phyloP scores from a whole-genome alignment of 306 rosid genomes.

The Casuarina cunninghamiana region DNA sequence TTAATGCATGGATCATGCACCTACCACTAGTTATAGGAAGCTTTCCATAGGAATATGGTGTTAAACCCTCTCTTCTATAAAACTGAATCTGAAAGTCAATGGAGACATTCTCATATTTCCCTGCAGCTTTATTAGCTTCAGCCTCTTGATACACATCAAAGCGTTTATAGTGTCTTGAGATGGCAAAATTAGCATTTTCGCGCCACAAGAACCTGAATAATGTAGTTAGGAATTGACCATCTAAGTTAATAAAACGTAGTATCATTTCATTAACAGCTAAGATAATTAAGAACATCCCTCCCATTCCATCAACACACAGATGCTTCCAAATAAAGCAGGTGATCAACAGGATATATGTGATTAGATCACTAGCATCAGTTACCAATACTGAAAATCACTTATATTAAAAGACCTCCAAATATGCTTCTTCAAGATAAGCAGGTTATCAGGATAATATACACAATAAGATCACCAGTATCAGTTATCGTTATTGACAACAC shows the following conservation, averaged over 20 bases:
- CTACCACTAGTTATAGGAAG: slow-evolving; percentile 95
- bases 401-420: background rate
- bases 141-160: slow-evolving; percentile 95
- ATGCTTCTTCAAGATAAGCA: too few species aligned
- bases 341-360: background rate
- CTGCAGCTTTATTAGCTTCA: slow-evolving; percentile 92
- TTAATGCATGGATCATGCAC: slow-evolving; percentile 31
- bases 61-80: slow-evolving; percentile 77
- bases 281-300: background rate
- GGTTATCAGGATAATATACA: too few species aligned
- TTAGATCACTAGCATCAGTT: background rate
- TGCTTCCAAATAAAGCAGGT: slow-evolving; percentile 7
- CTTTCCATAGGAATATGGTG: slow-evolving; percentile 72
- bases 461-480: too few species aligned
- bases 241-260: background rate
- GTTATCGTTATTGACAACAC: background rate
- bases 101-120: slow-evolving; percentile 84
- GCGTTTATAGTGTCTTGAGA: slow-evolving; percentile 92
- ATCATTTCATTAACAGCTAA: background rate
- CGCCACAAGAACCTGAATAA: slow-evolving; percentile 92
- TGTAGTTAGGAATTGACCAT: slow-evolving; percentile 13
- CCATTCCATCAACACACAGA: slow-evolving; percentile 8
- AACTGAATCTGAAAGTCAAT: slow-evolving; percentile 79
- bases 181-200: slow-evolving; percentile 82
- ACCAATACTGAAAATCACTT: background rate